Conservation (phyloP, 2,329 filamentous ascomycete species). For the Hypoxylon rubiginosum region DNA sequence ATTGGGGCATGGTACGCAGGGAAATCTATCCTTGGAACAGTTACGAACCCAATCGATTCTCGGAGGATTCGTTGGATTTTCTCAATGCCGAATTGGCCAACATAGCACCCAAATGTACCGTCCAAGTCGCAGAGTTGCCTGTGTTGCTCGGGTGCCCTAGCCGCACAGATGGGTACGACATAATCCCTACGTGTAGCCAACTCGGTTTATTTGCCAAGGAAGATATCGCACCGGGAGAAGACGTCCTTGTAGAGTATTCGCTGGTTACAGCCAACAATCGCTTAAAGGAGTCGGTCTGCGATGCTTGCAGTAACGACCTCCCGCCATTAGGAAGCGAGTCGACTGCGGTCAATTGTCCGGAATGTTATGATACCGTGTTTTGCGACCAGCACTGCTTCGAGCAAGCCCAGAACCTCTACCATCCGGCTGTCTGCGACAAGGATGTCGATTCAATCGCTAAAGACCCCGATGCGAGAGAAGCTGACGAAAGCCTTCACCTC, state of each 20-base stretch:
- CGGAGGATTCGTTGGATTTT: constrained; percentile 74
- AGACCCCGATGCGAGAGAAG: constrained; percentile 70
- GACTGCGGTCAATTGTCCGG: constrained; percentile 67
- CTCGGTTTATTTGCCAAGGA: constrained; percentile 91
- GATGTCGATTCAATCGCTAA: constrained; percentile 76
- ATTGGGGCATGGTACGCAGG: constrained; percentile 76
- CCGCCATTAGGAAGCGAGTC: constrained; percentile 68
- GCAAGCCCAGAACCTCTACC: constrained; percentile 70
- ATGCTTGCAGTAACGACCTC: constrained; percentile 84
- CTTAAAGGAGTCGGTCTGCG: constrained; percentile 87
- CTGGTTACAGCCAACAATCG: constrained; percentile 91
- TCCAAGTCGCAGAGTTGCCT: constrained; percentile 81
- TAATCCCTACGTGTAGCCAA: constrained; percentile 75
- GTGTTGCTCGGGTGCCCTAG: constrained; percentile 72
- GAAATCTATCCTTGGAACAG: constrained; percentile 79
- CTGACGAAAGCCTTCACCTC: constrained; percentile 73
- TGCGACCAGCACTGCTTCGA: constrained; percentile 72
- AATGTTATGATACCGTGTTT: constrained; percentile 76
- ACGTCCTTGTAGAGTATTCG: constrained; percentile 84
- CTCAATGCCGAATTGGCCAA: constrained; percentile 78
- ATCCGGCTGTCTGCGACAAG: constrained; percentile 75
- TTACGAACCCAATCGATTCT: constrained; percentile 78
- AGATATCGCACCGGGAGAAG: constrained; percentile 81
- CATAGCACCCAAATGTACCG: constrained; percentile 85
- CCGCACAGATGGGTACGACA: constrained; percentile 62